Evolutionary conservation across 345 rosid genomes (phyloP).

Genomic region (Combretum micranthum): DNA sequence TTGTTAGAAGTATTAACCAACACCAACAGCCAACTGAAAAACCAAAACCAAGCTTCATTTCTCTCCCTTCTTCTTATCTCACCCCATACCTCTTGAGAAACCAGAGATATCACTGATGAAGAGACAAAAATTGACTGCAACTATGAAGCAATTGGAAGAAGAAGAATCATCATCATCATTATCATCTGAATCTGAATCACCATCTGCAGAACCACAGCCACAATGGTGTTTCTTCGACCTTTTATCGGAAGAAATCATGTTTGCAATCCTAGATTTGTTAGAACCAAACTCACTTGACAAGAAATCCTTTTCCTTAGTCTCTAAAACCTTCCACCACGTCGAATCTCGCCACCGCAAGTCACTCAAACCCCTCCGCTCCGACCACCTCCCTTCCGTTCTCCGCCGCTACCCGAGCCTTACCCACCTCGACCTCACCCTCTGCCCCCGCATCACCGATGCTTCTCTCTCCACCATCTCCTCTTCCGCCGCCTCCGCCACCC

Average conservation of each 20-base stretch:
- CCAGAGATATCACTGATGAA: constrained; percentile 18
- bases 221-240: constrained; percentile 24
- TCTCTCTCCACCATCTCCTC: constrained; percentile 24
- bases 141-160: neutral
- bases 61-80: neutral
- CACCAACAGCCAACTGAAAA: neutral
- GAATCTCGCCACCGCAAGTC: constrained; percentile 45
- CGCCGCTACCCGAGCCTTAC: constrained; percentile 34
- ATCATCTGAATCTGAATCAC: too few relatives aligned
- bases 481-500: constrained; percentile 13
- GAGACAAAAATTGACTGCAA: constrained; percentile 16
- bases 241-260: constrained; percentile 50
- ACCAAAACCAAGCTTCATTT: neutral
- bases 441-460: constrained; percentile 44
- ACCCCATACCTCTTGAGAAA: neutral
- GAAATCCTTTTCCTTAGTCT: constrained; percentile 48
- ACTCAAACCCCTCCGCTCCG: constrained; percentile 47
- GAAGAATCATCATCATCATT: constrained; percentile 7
- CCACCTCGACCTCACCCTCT: constrained; percentile 51
- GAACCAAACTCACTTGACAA: constrained; percentile 34
- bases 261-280: constrained; percentile 43
- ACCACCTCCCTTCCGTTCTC: constrained; percentile 43
- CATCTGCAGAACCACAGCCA: too few relatives aligned
- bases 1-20: neutral
- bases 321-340: constrained; percentile 35